phyloP scores from a whole-genome alignment of 2,329 filamentous ascomycete species.

The Ceratocystis lukuohia region DNA sequence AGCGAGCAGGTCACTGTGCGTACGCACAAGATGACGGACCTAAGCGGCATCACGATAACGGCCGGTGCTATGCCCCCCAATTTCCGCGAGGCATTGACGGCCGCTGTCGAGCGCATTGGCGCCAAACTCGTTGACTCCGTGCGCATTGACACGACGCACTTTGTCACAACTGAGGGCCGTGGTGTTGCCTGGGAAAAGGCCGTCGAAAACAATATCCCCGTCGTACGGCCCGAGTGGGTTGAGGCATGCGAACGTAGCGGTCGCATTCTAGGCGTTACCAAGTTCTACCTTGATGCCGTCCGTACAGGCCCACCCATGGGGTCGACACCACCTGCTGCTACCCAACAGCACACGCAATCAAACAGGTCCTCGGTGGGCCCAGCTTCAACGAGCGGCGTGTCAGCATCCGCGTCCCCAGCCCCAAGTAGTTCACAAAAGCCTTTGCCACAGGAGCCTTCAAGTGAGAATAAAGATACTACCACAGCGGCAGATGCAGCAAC shows the following conservation, averaged over 20 bases:
- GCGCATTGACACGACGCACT: slow-evolving; percentile 94
- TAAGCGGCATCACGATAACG: slow-evolving; percentile 89
- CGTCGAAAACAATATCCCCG: slow-evolving; percentile 92
- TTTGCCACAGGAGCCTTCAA: slow-evolving; percentile 19
- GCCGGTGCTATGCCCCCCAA: slow-evolving; percentile 68
- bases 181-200: slow-evolving; percentile 92
- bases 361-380: slow-evolving; percentile 25
- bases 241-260: slow-evolving; percentile 91
- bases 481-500: neutral
- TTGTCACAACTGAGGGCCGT: slow-evolving; percentile 87
- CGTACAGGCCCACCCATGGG: slow-evolving; percentile 34
- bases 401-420: slow-evolving; percentile 21
- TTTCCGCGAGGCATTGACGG: slow-evolving; percentile 57
- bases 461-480: slow-evolving; percentile 20
- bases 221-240: slow-evolving; percentile 93
- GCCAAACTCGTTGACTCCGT: slow-evolving; percentile 83
- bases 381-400: slow-evolving; percentile 11
- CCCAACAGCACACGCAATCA: slow-evolving; percentile 18
- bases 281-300: slow-evolving; percentile 84
- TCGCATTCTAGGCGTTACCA: slow-evolving; percentile 82
- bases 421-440: slow-evolving; percentile 23
- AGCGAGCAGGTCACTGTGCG: slow-evolving; percentile 74
- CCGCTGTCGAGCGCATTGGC: slow-evolving; percentile 74
- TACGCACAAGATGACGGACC: slow-evolving; percentile 97
- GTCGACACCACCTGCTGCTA: slow-evolving; percentile 24